Conservation (phyloP, 768 basidiomycete genomes). For the Xanthoconium purpureum region DNA sequence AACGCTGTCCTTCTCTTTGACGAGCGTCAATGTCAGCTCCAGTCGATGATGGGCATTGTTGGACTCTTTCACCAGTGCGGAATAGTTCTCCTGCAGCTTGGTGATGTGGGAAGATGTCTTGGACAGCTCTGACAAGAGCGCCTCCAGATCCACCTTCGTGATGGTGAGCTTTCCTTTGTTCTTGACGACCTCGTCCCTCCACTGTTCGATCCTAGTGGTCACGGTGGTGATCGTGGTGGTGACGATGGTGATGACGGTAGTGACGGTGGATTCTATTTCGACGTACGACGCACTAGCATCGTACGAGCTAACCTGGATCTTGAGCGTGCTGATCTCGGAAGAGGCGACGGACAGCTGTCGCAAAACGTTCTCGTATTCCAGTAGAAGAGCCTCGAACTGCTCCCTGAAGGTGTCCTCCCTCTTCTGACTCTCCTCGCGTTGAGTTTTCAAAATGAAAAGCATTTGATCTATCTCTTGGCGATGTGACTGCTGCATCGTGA, state of each 20-base stretch:
- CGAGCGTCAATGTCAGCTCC: not conserved
- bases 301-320: not conserved
- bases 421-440: not conserved
- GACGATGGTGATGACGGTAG: not conserved
- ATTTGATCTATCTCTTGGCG: conserved; percentile 3
- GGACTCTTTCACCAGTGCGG: not conserved
- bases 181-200: not conserved
- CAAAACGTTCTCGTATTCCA: not conserved
- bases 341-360: not conserved
- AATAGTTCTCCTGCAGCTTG: not conserved
- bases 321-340: not conserved
- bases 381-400: not conserved
- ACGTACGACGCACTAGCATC: not conserved
- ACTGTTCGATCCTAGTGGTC: not conserved
- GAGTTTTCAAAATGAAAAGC: not conserved
- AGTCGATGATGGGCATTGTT: not conserved
- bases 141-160: conserved; percentile 3
- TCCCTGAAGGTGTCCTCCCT: not conserved
- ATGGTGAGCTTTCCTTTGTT: not conserved
- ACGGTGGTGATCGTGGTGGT: not conserved
- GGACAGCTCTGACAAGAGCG: conserved; percentile 1
- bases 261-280: not conserved
- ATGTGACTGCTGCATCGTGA: not conserved
- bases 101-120: not conserved
- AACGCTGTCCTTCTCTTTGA: too few relatives aligned